Conservation (phyloP, 2,329 filamentous ascomycete genomes). For the Fusarium vanettenii region DNA sequence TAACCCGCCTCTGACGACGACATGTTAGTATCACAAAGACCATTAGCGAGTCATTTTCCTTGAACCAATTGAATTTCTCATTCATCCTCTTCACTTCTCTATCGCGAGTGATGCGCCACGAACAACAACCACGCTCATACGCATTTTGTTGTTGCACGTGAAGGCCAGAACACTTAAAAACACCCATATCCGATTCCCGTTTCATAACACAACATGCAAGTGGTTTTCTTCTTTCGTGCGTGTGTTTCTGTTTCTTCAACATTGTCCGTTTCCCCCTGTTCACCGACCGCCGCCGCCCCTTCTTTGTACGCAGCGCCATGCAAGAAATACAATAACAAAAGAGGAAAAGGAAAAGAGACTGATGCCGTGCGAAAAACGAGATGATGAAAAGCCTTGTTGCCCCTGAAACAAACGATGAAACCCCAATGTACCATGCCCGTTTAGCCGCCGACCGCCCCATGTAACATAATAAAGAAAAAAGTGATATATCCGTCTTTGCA, state of each 20-base stretch:
- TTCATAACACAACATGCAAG: conserved; percentile 25
- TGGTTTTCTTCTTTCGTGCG: conserved; percentile 22
- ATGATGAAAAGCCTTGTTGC: conserved; percentile 6
- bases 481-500: conserved; percentile 22
- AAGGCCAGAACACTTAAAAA: background rate
- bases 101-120: background rate
- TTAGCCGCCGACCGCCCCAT: conserved; percentile 2
- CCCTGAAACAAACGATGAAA: conserved; percentile 17
- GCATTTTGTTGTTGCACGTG: background rate
- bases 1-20: background rate
- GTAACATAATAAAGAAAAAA: conserved; percentile 6
- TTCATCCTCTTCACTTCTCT: background rate
- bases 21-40: background rate
- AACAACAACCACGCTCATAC: background rate
- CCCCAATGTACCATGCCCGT: conserved; percentile 22
- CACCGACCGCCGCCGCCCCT: conserved; percentile 31
- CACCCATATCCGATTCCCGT: conserved; percentile 9
- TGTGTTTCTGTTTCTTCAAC: background rate
- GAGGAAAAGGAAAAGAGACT: conserved; percentile 1
- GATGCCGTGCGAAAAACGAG: background rate
- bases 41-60: background rate
- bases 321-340: conserved; percentile 24
- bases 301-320: conserved; percentile 41
- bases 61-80: background rate
- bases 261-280: conserved; percentile 12